Evolutionary conservation across 2,329 filamentous ascomycete species (phyloP).

Genomic region (Neonectria hederae): DNA sequence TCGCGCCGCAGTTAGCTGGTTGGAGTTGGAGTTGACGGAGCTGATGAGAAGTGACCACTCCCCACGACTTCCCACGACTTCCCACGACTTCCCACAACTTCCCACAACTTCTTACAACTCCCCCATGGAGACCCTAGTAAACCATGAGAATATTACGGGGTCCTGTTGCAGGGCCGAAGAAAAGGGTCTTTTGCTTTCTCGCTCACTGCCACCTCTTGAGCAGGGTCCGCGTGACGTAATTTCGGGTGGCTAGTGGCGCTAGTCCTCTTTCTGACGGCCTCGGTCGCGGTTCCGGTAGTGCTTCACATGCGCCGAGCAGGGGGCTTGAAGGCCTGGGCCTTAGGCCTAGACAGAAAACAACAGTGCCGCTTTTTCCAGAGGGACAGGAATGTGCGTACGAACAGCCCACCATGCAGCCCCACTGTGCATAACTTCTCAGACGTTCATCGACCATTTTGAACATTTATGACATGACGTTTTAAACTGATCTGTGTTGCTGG

Average conservation of each 20-base stretch:
- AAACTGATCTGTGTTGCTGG: constrained; percentile 8
- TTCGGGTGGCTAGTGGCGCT: constrained; percentile 30
- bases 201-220: constrained; percentile 11
- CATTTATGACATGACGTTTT: constrained; percentile 11
- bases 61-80: no score
- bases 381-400: background rate
- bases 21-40: background rate
- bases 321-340: background rate
- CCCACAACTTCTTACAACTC: constrained; percentile 1
- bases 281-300: constrained; percentile 39
- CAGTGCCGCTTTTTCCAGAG: constrained; percentile 18
- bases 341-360: background rate
- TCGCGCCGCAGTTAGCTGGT: constrained; percentile 14
- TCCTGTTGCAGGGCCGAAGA: background rate
- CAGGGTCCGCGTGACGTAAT: constrained; percentile 37
- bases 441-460: constrained; percentile 1
- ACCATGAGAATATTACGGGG: background rate
- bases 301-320: constrained; percentile 36
- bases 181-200: background rate
- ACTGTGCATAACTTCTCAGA: constrained; percentile 14
- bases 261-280: constrained; percentile 22
- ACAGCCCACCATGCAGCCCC: constrained; percentile 11
- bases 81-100: no score
- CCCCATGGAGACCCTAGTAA: constrained; percentile 21
- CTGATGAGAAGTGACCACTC: constrained; percentile 2